Evolutionary conservation across 2,329 filamentous ascomycete genomes (phyloP).

Genomic region (Teratosphaeria destructans): DNA sequence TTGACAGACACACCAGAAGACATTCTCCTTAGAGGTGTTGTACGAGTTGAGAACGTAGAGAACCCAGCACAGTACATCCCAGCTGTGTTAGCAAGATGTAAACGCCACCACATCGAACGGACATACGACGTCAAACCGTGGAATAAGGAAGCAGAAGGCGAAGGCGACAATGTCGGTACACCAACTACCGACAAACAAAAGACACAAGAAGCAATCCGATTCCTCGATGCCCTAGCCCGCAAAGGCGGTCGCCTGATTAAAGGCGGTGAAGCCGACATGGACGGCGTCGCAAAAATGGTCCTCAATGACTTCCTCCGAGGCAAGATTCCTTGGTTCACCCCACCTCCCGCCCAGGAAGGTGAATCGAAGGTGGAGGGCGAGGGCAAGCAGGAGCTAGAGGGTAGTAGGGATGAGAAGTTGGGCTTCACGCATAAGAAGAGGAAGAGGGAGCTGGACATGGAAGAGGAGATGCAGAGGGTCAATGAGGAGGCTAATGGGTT

Average conservation of each 20-base stretch:
- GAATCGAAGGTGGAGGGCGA: slow-evolving; percentile 42
- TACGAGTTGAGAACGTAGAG: slow-evolving; percentile 90
- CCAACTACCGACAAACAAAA: slow-evolving; percentile 16
- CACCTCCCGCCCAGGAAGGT: slow-evolving; percentile 49
- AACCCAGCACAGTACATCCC: slow-evolving; percentile 94
- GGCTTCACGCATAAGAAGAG: slow-evolving; percentile 77
- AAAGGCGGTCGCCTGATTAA: slow-evolving; percentile 80
- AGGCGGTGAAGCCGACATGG: slow-evolving; percentile 88
- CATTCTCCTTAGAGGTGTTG: slow-evolving; percentile 79
- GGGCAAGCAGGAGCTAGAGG: slow-evolving; percentile 24
- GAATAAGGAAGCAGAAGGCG: slow-evolving; percentile 1
- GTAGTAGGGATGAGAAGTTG: slow-evolving; percentile 64
- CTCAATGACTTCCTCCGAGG: slow-evolving; percentile 92
- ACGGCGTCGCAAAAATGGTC: slow-evolving; percentile 93
- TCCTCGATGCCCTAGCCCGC: slow-evolving; percentile 75
- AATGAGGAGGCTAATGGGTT: background rate
- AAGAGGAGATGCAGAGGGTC: slow-evolving; percentile 18
- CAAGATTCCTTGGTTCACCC: slow-evolving; percentile 92
- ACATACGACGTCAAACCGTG: slow-evolving; percentile 69
- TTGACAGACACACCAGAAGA: slow-evolving; percentile 75
- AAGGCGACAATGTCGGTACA: slow-evolving; percentile 5
- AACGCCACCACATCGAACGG: slow-evolving; percentile 77
- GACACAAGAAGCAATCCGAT: slow-evolving; percentile 58
- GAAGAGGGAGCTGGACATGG: slow-evolving; percentile 44
- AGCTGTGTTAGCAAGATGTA: slow-evolving; percentile 68